These are phyloP conservation scores for Kodamaea fukazawae DNA, from an alignment of 805 yeast genomes.

Conservation along the genomic window DNA sequence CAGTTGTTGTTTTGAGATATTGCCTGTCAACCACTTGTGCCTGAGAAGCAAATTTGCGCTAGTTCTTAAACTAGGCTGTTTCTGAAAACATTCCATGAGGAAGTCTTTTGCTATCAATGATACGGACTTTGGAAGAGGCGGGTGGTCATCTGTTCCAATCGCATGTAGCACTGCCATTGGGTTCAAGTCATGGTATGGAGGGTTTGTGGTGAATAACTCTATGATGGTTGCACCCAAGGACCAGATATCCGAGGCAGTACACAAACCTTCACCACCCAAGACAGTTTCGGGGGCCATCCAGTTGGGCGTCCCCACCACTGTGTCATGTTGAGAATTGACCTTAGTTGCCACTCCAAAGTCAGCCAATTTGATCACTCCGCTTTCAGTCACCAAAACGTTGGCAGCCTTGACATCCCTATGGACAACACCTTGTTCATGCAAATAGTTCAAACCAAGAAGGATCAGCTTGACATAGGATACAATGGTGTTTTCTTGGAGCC, in stretches of 20 bases:
- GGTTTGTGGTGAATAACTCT: constrained; percentile 80
- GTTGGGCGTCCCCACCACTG: constrained; percentile 82
- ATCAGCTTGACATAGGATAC: constrained; percentile 52
- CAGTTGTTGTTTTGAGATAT: constrained; percentile 1
- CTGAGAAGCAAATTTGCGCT: constrained; percentile 53
- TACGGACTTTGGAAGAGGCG: constrained; percentile 59
- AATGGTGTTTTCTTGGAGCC: constrained; percentile 55
- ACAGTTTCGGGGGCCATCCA: constrained; percentile 99
- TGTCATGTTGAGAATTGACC: constrained; percentile 35
- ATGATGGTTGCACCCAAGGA: constrained; percentile 92
- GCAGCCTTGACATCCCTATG: constrained; percentile 95
- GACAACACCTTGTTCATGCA: constrained; percentile 71
- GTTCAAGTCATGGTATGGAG: constrained; percentile 77
- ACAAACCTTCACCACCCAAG: constrained; percentile 72
- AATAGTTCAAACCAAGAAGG: constrained; percentile 56
- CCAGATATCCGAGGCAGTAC: constrained; percentile 90
- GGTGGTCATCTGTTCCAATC: constrained; percentile 70
- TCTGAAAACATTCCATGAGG: constrained; percentile 64
- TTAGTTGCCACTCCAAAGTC: constrained; percentile 94
- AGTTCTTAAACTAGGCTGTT: constrained; percentile 58
- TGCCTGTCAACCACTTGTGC: constrained; percentile 57
- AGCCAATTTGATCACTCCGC: constrained; percentile 76
- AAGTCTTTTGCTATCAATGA: constrained; percentile 52
- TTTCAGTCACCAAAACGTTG: constrained; percentile 66
- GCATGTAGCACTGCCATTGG: constrained; percentile 83